Evolutionary conservation across 2,329 filamentous ascomycete genomes (phyloP), one percentile per base, ranked within the genome.

Genomic region (Cladophialophora exuberans): DNA sequence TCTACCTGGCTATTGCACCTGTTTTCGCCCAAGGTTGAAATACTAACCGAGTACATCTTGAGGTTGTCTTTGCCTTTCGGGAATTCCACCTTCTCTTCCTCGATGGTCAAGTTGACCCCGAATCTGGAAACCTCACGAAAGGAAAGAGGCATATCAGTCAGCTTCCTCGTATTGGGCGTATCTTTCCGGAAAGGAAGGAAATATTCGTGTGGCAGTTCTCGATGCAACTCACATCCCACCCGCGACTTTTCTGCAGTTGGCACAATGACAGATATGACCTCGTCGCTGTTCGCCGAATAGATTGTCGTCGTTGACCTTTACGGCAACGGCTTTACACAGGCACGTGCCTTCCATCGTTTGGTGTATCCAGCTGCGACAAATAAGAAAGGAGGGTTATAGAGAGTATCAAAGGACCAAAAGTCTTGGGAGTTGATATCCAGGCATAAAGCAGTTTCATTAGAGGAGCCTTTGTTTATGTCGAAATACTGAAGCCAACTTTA

Each of bases 261-360:
- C 65, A 65, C 79, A 81, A 58, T 80, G 76, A 65, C 78, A 81
- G 6, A 80, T 65, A 59, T 78, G 74, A 1, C 78, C 77, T 25
- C 75, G 66, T 5, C 70, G 70, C 28, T 68, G 68, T 9, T 68
- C 70, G 25, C 60, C 59, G 64, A 79, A 80, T 18, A 80, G 73
- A 15, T 79, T 74, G 10, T 62, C 58, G 57, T 80, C 78, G 55
- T 70, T 70, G 62, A 81, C 76, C 6, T 72, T 78, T 2, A 80
- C 76, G n/a, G 66, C 73, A 18, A 81, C 74, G 53, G 72, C 61
- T 61, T 59, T 59, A 53, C 60, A 62, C 5, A 62, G 50, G 45
- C 60, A 62, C 28, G 52, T 47, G 7, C 60, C 60, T 56, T 62
- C 60, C 60, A 62, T 62, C 17, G 42, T 56, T 22, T 15, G 18